phyloP scores from a whole-genome alignment of 176 grass and related monocot species.

The Hsuehochloa calcarea region DNA sequence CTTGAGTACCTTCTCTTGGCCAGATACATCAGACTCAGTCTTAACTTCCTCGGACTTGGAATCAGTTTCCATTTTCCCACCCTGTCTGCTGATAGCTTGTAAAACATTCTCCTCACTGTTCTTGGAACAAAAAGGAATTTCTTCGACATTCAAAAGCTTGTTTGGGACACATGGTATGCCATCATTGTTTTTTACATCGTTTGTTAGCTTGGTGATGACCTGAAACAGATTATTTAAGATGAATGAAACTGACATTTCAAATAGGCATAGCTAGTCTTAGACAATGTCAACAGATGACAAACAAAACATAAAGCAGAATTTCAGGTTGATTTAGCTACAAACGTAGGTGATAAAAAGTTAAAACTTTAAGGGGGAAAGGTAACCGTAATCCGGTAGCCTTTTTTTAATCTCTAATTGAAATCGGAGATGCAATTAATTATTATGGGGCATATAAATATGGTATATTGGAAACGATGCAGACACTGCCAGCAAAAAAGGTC shows the following conservation, averaged over 20 bases:
- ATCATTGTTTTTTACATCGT: constrained; percentile 28
- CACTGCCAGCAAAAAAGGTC: not conserved
- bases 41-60: constrained; percentile 39
- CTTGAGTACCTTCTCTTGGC: constrained; percentile 50
- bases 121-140: constrained; percentile 25
- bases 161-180: constrained; percentile 14
- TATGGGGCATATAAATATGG: not conserved
- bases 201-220: constrained; percentile 33
- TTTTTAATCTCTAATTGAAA: not conserved
- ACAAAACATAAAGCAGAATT: not conserved
- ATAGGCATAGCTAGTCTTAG: constrained; percentile 4
- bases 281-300: not conserved
- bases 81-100: constrained; percentile 22
- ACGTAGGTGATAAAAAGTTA: not conserved
- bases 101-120: constrained; percentile 31
- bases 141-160: constrained; percentile 10
- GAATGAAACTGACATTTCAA: constrained; percentile 10
- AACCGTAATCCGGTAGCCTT: not conserved
- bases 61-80: constrained; percentile 23
- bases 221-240: constrained; percentile 11
- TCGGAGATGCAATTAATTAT: not conserved
- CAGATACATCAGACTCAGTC: constrained; percentile 31
- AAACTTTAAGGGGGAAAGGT: not conserved
- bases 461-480: not conserved
- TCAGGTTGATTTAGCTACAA: not conserved